A percentile compares a stretch with the other conserved stretches of the same genome.
Conservation (phyloP, 805 yeast species). For the Wickerhamiella kurtzmanii region DNA sequence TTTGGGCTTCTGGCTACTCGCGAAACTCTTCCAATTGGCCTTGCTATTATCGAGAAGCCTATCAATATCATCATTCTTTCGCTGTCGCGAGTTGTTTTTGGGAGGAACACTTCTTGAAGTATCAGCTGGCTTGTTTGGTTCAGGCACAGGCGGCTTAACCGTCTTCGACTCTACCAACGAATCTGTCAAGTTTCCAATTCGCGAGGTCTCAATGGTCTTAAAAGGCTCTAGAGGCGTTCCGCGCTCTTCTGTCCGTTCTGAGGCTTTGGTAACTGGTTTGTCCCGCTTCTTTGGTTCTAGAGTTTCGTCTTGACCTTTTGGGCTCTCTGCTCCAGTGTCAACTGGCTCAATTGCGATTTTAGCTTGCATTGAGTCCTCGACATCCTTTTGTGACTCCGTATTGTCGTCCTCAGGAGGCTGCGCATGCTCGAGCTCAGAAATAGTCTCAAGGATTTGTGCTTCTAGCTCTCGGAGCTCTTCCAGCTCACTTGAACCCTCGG, state of each 20-base stretch:
- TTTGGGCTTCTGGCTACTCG: not conserved
- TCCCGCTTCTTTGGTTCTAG: too few species aligned
- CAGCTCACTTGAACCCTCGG: not conserved
- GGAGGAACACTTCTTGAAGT: too few species aligned
- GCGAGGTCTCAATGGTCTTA: too few species aligned
- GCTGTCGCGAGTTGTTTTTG: not conserved
- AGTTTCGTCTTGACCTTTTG: too few species aligned
- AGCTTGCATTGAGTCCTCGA: not conserved
- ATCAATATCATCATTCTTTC: not conserved
- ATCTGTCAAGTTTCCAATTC: too few species aligned
- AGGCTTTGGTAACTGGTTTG: too few species aligned
- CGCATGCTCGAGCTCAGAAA: not conserved
- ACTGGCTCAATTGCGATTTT: not conserved
- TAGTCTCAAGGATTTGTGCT: not conserved
- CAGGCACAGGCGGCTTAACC: too few species aligned
- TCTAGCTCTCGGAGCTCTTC: not conserved
- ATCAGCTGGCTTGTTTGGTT: not conserved
- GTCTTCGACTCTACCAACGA: too few species aligned
- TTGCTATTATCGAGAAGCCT: slow-evolving; percentile 16
- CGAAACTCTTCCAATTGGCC: slow-evolving; percentile 22
- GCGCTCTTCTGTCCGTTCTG: too few species aligned
- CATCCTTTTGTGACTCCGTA: not conserved
- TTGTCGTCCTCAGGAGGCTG: slow-evolving; percentile 2
- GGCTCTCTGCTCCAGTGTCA: too few species aligned
- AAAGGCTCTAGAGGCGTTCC: too few species aligned